These are phyloP conservation scores for Phytophthora melonis DNA, from an alignment of 352 stramenopile species.

Conservation along the genomic window DNA sequence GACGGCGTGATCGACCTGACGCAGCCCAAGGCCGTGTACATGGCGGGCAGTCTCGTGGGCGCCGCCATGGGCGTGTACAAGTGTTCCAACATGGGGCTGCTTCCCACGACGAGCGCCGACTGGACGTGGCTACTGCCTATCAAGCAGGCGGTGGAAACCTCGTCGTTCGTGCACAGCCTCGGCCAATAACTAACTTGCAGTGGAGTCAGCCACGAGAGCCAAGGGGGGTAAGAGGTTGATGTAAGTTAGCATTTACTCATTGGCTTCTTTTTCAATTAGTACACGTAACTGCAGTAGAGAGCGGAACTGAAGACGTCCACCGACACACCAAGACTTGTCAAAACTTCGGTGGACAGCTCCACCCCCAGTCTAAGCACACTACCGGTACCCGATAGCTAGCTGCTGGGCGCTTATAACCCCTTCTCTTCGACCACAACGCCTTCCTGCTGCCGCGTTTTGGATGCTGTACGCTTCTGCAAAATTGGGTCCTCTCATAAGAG, in stretches of 20 bases:
- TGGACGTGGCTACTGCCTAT: slow-evolving; percentile 93
- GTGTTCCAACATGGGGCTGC: slow-evolving; percentile 91
- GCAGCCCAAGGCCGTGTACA: slow-evolving; percentile 91
- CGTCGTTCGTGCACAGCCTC: slow-evolving; percentile 67
- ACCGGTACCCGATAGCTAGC: slow-evolving; percentile 12
- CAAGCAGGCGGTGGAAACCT: slow-evolving; percentile 83
- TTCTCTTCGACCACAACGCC: slow-evolving; percentile 13
- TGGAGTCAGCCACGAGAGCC: background rate
- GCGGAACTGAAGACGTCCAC: slow-evolving; percentile 7
- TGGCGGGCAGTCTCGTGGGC: slow-evolving; percentile 88
- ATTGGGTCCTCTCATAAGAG: slow-evolving; percentile 27
- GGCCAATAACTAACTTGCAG: slow-evolving; percentile 42
- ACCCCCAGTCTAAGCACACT: background rate
- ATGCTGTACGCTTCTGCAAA: slow-evolving; percentile 23
- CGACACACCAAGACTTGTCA: slow-evolving; percentile 34
- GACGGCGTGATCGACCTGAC: slow-evolving; percentile 83
- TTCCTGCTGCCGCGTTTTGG: slow-evolving; percentile 5
- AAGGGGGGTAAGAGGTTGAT: slow-evolving; percentile 2
- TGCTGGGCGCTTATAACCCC: slow-evolving; percentile 39
- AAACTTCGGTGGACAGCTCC: slow-evolving; percentile 31
- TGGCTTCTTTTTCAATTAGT: slow-evolving; percentile 40
- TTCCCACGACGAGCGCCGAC: slow-evolving; percentile 93
- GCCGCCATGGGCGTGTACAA: slow-evolving; percentile 93
- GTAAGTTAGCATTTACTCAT: slow-evolving; percentile 43
- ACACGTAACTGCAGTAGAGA: slow-evolving; percentile 44